Percentiles rank a stretch among this genome's conserved stretches.
These are phyloP conservation scores for Globisporangium barbulae DNA, from an alignment of 352 stramenopile genomes.

Conservation along the genomic window DNA sequence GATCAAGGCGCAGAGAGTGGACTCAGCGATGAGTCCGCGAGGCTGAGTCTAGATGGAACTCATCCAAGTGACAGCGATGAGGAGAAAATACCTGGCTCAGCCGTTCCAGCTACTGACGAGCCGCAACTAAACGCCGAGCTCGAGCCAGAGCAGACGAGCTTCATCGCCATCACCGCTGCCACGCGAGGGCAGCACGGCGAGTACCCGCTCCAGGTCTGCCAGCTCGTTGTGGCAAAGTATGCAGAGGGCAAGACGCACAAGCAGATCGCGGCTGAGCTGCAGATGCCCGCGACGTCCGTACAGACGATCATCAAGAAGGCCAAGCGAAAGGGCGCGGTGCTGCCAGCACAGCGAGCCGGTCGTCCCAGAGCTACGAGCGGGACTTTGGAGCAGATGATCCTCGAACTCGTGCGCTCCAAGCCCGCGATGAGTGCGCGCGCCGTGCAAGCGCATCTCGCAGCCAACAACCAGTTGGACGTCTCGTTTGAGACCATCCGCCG, in stretches of 20 bases:
- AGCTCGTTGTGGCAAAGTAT: conserved; percentile 21
- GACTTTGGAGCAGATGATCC: conserved; percentile 29
- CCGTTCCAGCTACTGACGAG: background rate
- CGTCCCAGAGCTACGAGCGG: conserved; percentile 28
- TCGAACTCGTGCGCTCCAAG: conserved; percentile 19
- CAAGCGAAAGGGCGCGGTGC: conserved; percentile 25
- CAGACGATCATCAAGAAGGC: conserved; percentile 36
- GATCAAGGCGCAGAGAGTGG: background rate
- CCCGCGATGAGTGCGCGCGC: conserved; percentile 23
- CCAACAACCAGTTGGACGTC: conserved; percentile 19
- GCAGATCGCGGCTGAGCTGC: conserved; percentile 26
- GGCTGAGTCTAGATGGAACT: background rate
- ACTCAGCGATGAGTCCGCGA: background rate
- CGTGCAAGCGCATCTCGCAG: conserved; percentile 24
- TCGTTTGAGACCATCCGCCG: conserved; percentile 44
- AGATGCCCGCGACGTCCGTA: conserved; percentile 28
- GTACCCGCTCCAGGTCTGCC: conserved; percentile 26
- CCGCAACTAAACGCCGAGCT: background rate
- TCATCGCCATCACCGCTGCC: too few relatives aligned
- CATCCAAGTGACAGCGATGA: background rate
- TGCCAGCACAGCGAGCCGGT: conserved; percentile 23
- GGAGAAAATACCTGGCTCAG: background rate
- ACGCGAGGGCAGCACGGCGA: background rate
- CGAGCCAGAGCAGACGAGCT: background rate
- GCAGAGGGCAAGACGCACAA: conserved; percentile 20